Evolutionary conservation across 192 early-diverging fungal genomes (phyloP).

Genomic region (Coemansia sp.): DNA sequence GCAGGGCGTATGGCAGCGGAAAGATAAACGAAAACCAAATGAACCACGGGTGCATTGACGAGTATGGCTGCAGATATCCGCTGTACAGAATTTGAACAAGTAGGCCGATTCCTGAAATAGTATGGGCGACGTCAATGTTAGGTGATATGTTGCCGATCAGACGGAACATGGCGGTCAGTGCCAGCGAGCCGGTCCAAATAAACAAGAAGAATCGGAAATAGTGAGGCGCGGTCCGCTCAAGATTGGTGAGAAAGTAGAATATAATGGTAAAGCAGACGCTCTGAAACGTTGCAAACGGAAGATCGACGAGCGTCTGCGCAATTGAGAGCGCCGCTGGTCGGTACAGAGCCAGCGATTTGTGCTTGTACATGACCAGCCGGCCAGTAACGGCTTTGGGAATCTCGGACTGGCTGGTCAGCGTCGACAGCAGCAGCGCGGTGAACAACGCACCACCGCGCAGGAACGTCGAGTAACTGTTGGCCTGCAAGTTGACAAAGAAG

Average conservation of each 20-base stretch:
- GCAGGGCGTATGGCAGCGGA: conserved; percentile 66
- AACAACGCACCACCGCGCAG: conserved; percentile 50
- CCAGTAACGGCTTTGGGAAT: conserved; percentile 66
- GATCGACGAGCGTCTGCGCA: conserved; percentile 18
- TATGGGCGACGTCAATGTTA: conserved; percentile 55
- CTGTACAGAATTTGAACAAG: not conserved
- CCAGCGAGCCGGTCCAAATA: conserved; percentile 46
- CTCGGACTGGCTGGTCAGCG: conserved; percentile 63
- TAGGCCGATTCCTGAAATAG: conserved; percentile 58
- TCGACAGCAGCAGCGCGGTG: conserved; percentile 64
- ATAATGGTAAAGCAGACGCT: conserved; percentile 53
- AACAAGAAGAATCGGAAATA: conserved; percentile 59
- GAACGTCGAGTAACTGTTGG: conserved; percentile 58
- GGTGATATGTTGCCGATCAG: conserved; percentile 56
- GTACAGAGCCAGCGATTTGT: conserved; percentile 63
- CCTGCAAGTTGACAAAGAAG: conserved; percentile 62
- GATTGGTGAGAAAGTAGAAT: conserved; percentile 58
- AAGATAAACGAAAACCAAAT: conserved; percentile 67
- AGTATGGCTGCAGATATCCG: conserved; percentile 56
- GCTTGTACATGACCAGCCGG: conserved; percentile 73
- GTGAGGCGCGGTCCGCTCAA: conserved; percentile 51
- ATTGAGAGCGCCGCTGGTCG: conserved; percentile 29
- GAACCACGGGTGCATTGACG: conserved; percentile 57
- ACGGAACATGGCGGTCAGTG: conserved; percentile 54
- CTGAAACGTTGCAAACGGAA: conserved; percentile 56